Conservation (phyloP, 2,329 filamentous ascomycete species). For the Xylariaceae sp. region DNA sequence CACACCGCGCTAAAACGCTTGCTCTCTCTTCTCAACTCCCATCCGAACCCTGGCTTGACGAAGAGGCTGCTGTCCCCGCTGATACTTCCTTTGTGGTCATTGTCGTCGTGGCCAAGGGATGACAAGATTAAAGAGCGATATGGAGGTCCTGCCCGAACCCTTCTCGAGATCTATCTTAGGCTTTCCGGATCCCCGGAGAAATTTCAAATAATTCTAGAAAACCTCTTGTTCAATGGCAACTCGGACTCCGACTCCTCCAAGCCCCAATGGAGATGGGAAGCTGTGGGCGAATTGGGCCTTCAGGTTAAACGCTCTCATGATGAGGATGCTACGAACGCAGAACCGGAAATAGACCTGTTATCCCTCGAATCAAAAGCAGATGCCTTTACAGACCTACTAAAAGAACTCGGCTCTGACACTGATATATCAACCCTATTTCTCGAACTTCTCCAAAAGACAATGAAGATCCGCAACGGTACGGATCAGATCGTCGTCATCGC, state of each 20-base stretch:
- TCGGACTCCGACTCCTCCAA: conserved; percentile 19
- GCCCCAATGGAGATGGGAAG: conserved; percentile 49
- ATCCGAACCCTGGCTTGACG: conserved; percentile 62
- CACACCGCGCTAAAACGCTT: conserved; percentile 50
- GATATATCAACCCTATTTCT: conserved; percentile 60
- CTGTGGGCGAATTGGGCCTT: conserved; percentile 42
- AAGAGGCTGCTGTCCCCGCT: conserved; percentile 57
- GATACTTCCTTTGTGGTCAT: conserved; percentile 58
- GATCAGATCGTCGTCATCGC: conserved; percentile 24
- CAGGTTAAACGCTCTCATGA: conserved; percentile 40
- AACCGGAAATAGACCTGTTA: conserved; percentile 33
- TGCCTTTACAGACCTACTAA: conserved; percentile 46
- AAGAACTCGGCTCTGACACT: conserved; percentile 45
- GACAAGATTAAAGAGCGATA: conserved; percentile 33
- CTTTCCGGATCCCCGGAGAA: conserved; percentile 49
- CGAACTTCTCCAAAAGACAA: conserved; percentile 53
- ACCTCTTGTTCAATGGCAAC: conserved; percentile 54
- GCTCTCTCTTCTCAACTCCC: conserved; percentile 53
- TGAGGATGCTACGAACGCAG: conserved; percentile 1
- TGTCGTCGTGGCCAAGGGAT: conserved; percentile 47
- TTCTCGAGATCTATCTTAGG: conserved; percentile 55
- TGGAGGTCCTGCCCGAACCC: conserved; percentile 40
- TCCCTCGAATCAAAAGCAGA: conserved; percentile 45
- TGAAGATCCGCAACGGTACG: conserved; percentile 31
- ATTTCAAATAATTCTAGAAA: conserved; percentile 44